Base-by-base conservation (phyloP, 2,329 filamentous ascomycete genomes). In the Dactylellina parvicollis region DNA sequence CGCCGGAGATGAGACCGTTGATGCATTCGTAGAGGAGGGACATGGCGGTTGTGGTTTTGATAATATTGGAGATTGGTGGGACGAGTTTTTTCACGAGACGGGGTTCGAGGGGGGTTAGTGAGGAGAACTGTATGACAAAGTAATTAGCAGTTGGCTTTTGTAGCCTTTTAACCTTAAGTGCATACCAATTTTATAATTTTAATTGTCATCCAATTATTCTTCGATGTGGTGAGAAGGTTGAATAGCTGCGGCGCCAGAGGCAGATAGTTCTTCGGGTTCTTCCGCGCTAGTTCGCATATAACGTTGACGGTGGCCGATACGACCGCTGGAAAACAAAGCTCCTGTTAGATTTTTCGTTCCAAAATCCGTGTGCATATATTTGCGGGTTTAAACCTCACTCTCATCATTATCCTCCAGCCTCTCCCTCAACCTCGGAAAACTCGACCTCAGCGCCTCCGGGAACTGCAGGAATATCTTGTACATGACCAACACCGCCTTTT, bases 131-230 rank as follows among this genome's bases (percentile, higher is more conserved):
- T 47, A 24, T 18, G 22, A 42, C 24, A 20, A 22, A 49, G 44
- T 26, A 49, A 12, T 52, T 8, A 10, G 2, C 4, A 24, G 44
- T 30, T 24, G 38, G 16, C 24, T 32, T n/a, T 30, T 26, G 18
- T 47, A 22, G 9, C 16, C n/a, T 28, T 52, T n/a, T n/a, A n/a
- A n/a, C n/a, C n/a, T n/a, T n/a, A n/a, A n/a, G n/a, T 40, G 82
- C 87, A 76, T 80, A 94, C 92, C 75, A 99, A 86, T 82, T 99
- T 99, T 80, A 99, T 98, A 75, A 99, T 87, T 80, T 99, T 99
- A 80, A 99, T 99, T 70, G 93, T 93, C 94, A 99, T 98, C 95
- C 95, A 99, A 81, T 99, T 99, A 81, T 99, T 98, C 36, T 90
- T 90, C 64, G 92, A 90, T 73, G 96, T 90, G 10, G 97, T 93